phyloP scores from a whole-genome alignment of 805 yeast genomes.

The Kluyveromyces dobzhanskii region DNA sequence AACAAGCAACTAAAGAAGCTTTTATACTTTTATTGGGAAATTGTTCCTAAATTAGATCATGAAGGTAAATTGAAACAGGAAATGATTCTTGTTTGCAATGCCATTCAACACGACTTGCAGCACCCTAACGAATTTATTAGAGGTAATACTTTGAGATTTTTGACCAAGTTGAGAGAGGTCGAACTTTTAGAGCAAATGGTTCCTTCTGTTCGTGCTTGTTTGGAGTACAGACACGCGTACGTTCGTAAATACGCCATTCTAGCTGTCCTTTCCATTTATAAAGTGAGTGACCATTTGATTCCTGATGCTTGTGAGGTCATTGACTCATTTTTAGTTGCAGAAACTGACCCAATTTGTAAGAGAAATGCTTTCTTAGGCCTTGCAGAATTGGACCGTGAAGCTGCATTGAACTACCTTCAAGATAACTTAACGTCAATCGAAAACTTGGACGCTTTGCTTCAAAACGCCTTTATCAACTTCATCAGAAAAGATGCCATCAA shows the following conservation, averaged over 20 bases:
- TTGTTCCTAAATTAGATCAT: conserved; percentile 82
- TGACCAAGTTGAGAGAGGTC: conserved; percentile 84
- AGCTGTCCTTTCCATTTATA: conserved; percentile 75
- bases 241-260: conserved; percentile 96
- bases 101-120: conserved; percentile 93
- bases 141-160: conserved; percentile 88
- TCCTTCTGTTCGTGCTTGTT: conserved; percentile 82
- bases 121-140: conserved; percentile 97
- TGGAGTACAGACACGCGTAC: conserved; percentile 95
- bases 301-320: conserved; percentile 95
- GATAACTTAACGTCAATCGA: conserved; percentile 53
- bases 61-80: conserved; percentile 94
- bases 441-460: conserved; percentile 71
- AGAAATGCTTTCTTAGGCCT: conserved; percentile 91
- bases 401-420: conserved; percentile 76
- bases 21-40: conserved; percentile 95
- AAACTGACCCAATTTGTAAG: conserved; percentile 88
- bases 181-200: conserved; percentile 93
- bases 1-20: conserved; percentile 87
- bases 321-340: conserved; percentile 62
- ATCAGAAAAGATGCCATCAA: conserved; percentile 70
- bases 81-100: conserved; percentile 97
- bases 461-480: conserved; percentile 84
- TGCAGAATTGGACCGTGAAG: conserved; percentile 72
- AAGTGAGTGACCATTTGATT: conserved; percentile 74